A percentile compares a stretch with the other conserved stretches of the same genome.
These are phyloP conservation scores for Boletus pseudopeckii DNA, from an alignment of 768 basidiomycete species.

Conservation along the genomic window DNA sequence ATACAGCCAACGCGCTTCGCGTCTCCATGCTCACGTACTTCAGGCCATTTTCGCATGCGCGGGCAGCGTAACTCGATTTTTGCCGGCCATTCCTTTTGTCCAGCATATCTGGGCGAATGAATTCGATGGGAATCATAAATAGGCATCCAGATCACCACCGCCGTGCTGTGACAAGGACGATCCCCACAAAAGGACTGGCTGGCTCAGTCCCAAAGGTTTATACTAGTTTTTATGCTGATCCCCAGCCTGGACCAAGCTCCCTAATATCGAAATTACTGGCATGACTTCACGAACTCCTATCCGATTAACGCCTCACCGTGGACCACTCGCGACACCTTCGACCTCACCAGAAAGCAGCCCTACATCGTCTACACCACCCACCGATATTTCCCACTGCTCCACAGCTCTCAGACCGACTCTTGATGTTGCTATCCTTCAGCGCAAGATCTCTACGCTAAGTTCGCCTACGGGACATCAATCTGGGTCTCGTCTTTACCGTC, in stretches of 20 bases:
- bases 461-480: neutral
- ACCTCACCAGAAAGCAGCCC: conserved; percentile 17
- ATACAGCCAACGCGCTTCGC: conserved; percentile 10
- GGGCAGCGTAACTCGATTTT: neutral
- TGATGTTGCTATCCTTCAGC: conserved; percentile 11
- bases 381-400: conserved; percentile 9
- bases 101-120: neutral
- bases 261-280: conserved; percentile 17
- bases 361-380: conserved; percentile 12
- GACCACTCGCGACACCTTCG: conserved; percentile 27
- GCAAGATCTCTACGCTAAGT: conserved; percentile 6
- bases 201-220: conserved; percentile 27
- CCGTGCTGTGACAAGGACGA: conserved; percentile 9
- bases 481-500: neutral
- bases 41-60: neutral
- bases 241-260: conserved; percentile 5
- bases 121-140: conserved; percentile 22
- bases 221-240: conserved; percentile 18
- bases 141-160: conserved; percentile 1
- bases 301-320: conserved; percentile 22
- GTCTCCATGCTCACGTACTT: conserved; percentile 23
- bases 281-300: conserved; percentile 29
- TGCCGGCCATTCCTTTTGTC: conserved; percentile 22
- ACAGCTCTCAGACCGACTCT: neutral
- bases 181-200: conserved; percentile 26